Evolutionary conservation across 306 rosid species (phyloP), one percentile per base, ranked within the genome.

Genomic region (Coriaria nepalensis): DNA sequence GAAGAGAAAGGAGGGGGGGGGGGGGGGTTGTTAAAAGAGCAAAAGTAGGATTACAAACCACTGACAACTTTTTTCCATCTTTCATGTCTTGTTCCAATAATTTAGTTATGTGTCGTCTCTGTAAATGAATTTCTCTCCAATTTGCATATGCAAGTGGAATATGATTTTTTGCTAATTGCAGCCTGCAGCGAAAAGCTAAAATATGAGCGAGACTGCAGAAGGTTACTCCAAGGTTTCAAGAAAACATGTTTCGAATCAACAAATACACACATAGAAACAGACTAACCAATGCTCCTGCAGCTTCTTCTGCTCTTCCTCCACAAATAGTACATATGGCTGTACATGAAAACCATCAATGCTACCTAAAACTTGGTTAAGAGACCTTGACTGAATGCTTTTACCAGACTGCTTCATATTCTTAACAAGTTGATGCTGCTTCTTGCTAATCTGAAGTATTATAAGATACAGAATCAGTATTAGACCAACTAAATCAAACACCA

Each of bases 281-380:
- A 75, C 98, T 77, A 57, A 90, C 98, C 98, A 90, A 71, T 79
- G 82, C 52, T 79, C 85, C 46, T 53, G 82, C 87, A 90, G 69
- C 65, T 85, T 90, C 64, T 90, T 77, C 65, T 71, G 82, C 51
- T 90, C 95, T 65, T 90, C 98, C 71, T 82, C 68, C 60, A 85
- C 74, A 63, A 85, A 90, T 36, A 73, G 69, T 76, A 70, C 71
- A 49, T 90, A 90, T 46, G 98, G 93, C 57, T 73, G 95, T 57
- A 85, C 95, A 46, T 75, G 70, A 61, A 79, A 73, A 59, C 72
- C 57, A 50, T 65, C 72, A 35, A 82, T 67, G 74, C 79, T 61
- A 44, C 98, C 98, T 80, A 90, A 71, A 67, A 90, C 82, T 67
- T 73, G 82, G 71, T 77, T 74, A 46, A 90, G 92, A 50, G 95